Conservation (phyloP, 805 yeast species). For the Metschnikowia corniflorae region DNA sequence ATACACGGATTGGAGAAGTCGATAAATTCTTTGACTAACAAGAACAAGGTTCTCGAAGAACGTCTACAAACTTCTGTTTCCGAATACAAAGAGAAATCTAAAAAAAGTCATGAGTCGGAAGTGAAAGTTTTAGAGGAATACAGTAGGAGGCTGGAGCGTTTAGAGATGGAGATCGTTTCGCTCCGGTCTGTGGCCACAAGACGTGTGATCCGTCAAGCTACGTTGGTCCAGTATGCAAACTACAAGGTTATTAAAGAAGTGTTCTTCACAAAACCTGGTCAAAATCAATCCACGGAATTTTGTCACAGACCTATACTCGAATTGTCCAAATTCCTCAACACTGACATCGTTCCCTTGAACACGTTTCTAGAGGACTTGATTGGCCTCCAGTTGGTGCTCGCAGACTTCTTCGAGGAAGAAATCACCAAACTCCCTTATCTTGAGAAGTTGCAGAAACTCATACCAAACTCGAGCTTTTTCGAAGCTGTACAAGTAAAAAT, state of each 20-base stretch:
- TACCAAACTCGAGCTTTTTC: constrained; percentile 23
- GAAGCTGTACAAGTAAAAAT: constrained; percentile 35
- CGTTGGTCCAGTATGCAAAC: constrained; percentile 21
- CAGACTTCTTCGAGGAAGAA: constrained; percentile 14
- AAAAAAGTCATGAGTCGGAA: neutral
- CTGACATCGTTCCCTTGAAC: constrained; percentile 21
- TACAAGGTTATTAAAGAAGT: constrained; percentile 26
- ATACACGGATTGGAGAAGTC: constrained; percentile 14
- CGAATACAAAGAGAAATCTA: constrained; percentile 1
- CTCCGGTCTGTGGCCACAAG: constrained; percentile 13
- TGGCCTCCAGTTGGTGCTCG: constrained; percentile 15
- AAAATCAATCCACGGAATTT: constrained; percentile 10
- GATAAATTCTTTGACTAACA: neutral
- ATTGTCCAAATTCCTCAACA: constrained; percentile 25
- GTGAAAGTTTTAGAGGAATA: constrained; percentile 1
- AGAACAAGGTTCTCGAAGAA: constrained; percentile 1
- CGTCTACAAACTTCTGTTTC: constrained; percentile 2
- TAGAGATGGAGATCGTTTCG: constrained; percentile 6
- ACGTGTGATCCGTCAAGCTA: constrained; percentile 26
- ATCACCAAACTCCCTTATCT: constrained; percentile 19
- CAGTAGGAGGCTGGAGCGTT: constrained; percentile 6
- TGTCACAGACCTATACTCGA: constrained; percentile 28
- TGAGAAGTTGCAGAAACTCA: constrained; percentile 16
- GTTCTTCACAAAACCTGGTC: constrained; percentile 2
- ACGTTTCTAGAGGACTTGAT: constrained; percentile 24